phyloP scores from a whole-genome alignment of 805 yeast genomes.

The Torulaspora gathmanii region DNA sequence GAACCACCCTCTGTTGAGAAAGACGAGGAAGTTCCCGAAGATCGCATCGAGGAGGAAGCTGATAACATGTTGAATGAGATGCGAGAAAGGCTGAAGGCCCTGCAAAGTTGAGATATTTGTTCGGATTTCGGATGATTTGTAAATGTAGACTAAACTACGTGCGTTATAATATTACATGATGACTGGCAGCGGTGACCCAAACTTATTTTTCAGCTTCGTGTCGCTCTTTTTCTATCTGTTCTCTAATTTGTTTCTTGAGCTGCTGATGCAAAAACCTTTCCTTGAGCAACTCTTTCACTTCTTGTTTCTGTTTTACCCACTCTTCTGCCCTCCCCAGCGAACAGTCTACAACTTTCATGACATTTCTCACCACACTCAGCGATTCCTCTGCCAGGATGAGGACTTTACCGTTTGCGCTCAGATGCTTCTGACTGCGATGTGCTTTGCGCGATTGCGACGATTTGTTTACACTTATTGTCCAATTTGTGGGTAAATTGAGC shows the following conservation, averaged over 20 bases:
- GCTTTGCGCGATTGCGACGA: conserved; percentile 15
- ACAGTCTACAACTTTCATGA: conserved; percentile 79
- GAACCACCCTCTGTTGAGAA: conserved; percentile 21
- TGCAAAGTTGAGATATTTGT: conserved; percentile 53
- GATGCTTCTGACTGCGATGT: conserved; percentile 10
- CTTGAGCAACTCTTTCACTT: conserved; percentile 32
- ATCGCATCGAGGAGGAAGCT: conserved; percentile 56
- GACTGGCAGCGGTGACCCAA: not conserved
- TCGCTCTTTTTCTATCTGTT: conserved; percentile 31
- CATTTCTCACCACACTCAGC: conserved; percentile 75
- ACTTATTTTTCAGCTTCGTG: conserved; percentile 8
- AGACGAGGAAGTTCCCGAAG: conserved; percentile 40
- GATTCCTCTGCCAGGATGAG: conserved; percentile 84
- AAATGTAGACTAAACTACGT: not conserved
- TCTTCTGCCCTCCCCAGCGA: conserved; percentile 79
- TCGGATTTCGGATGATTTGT: not conserved
- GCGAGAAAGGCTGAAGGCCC: conserved; percentile 82
- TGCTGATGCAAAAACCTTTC: conserved; percentile 21
- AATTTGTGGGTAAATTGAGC: conserved; percentile 65
- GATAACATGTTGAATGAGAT: conserved; percentile 73
- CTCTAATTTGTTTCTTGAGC: conserved; percentile 18
- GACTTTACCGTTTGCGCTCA: conserved; percentile 62
- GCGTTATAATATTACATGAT: conserved; percentile 4
- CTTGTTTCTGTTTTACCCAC: conserved; percentile 59
- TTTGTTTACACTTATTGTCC: conserved; percentile 48